These are phyloP conservation scores for Stachybotrys chlorohalonatus DNA, from an alignment of 2,329 filamentous ascomycete species.

Conservation along the genomic window DNA sequence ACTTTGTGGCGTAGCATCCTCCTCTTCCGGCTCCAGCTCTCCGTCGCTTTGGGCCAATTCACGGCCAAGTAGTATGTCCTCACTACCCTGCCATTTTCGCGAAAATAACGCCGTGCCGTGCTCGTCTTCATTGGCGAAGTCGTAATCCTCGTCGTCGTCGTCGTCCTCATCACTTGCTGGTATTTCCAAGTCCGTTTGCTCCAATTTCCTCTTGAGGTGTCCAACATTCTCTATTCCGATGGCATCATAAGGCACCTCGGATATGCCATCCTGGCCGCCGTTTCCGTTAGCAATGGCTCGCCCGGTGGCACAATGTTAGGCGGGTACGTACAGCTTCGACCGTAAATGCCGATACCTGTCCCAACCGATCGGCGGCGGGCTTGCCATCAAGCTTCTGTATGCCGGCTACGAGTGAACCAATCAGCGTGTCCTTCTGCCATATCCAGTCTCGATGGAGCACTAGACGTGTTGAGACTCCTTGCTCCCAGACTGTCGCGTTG, in stretches of 20 bases:
- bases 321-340: conserved; percentile 31
- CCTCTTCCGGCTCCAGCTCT: conserved; percentile 16
- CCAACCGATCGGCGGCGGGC: conserved; percentile 26
- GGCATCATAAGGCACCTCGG: conserved; percentile 29
- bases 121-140: conserved; percentile 61
- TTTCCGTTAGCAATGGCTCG: conserved; percentile 10
- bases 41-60: conserved; percentile 31
- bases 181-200: conserved; percentile 49
- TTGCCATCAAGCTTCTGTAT: conserved; percentile 57
- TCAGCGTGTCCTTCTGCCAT: conserved; percentile 34
- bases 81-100: conserved; percentile 55
- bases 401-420: conserved; percentile 49
- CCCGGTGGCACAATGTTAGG: conserved; percentile 2
- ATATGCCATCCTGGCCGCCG: conserved; percentile 31
- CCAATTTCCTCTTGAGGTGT: conserved; percentile 54
- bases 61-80: conserved; percentile 49
- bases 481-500: conserved; percentile 71
- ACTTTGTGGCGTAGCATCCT: conserved; percentile 7
- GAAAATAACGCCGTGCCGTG: conserved; percentile 50
- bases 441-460: conserved; percentile 74
- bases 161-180: conserved; percentile 35
- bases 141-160: conserved; percentile 61
- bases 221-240: conserved; percentile 25
- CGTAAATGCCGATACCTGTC: conserved; percentile 38
- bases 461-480: conserved; percentile 62